phyloP scores from a whole-genome alignment of 768 basidiomycete genomes.

The Termitomyces sp. region DNA sequence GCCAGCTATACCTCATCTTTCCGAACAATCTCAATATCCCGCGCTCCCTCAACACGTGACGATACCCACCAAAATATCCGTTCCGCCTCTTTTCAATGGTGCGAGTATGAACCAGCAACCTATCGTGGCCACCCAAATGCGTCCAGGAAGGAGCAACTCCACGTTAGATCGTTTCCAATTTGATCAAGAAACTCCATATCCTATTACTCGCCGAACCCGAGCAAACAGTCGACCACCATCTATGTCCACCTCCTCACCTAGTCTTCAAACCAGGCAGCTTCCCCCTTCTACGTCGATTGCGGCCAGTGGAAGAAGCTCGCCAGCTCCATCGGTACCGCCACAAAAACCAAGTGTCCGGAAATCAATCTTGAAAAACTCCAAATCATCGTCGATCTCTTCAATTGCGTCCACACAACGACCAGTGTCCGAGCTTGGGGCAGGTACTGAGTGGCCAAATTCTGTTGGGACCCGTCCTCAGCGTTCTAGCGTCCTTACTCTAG shows the following conservation, averaged over 20 bases:
- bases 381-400: conserved; percentile 44
- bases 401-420: conserved; percentile 6
- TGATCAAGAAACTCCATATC: conserved; percentile 74
- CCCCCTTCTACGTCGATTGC: conserved; percentile 15
- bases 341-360: conserved; percentile 48
- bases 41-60: conserved; percentile 1
- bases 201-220: conserved; percentile 34
- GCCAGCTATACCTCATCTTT: neutral
- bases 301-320: conserved; percentile 5
- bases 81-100: conserved; percentile 14
- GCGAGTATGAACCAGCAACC: conserved; percentile 24
- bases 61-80: conserved; percentile 9
- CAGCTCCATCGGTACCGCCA: conserved; percentile 24
- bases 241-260: conserved; percentile 29
- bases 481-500: conserved; percentile 45
- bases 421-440: conserved; percentile 28
- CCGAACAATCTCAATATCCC: neutral
- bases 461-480: conserved; percentile 34
- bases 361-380: conserved; percentile 71
- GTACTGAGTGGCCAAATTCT: conserved; percentile 32
- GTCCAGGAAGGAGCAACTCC: conserved; percentile 28
- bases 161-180: conserved; percentile 53
- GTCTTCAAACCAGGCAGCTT: conserved; percentile 2
- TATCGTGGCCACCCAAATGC: conserved; percentile 40
- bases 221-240: conserved; percentile 21